These are phyloP conservation scores for Protomyces macrosporus DNA, from an alignment of 1,139 yeast species.

Conservation along the genomic window DNA sequence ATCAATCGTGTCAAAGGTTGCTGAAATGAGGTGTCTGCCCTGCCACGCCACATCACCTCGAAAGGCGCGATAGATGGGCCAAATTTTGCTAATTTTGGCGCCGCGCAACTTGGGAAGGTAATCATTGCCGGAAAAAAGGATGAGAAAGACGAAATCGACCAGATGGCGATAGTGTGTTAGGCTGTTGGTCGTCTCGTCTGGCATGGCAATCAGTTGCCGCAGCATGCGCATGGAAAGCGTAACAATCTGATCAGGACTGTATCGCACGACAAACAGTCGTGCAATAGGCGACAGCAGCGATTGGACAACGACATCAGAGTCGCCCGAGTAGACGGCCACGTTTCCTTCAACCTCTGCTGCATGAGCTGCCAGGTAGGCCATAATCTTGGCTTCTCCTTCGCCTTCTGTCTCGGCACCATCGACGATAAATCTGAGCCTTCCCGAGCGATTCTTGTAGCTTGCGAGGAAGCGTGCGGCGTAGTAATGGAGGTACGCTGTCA, in stretches of 20 bases:
- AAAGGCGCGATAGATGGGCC: constrained; percentile 15
- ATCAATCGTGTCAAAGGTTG: background rate
- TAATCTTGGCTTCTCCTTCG: constrained; percentile 23
- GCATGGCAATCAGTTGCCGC: background rate
- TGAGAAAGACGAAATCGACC: constrained; percentile 3
- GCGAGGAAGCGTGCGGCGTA: constrained; percentile 16
- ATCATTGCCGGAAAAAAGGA: constrained; percentile 17
- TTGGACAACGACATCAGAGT: constrained; percentile 21
- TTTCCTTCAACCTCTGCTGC: background rate
- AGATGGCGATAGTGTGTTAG: background rate
- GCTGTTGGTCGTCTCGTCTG: background rate
- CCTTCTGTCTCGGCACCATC: constrained; percentile 20
- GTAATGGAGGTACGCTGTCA: constrained; percentile 19
- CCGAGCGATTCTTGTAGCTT: constrained; percentile 2
- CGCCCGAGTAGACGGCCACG: constrained; percentile 17
- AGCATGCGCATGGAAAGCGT: constrained; percentile 1
- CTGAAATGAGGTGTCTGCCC: background rate
- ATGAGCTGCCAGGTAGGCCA: background rate
- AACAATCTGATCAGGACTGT: background rate
- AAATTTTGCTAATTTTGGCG: constrained; percentile 8
- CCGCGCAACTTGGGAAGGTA: constrained; percentile 13
- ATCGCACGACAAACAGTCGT: constrained; percentile 5
- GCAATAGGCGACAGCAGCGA: constrained; percentile 4
- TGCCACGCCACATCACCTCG: constrained; percentile 3
- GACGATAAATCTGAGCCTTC: constrained; percentile 7